Evolutionary conservation across 164 flowering plant genomes (phyloP), one percentile per base, ranked within the genome.

Genomic region (Warburgia ugandensis): DNA sequence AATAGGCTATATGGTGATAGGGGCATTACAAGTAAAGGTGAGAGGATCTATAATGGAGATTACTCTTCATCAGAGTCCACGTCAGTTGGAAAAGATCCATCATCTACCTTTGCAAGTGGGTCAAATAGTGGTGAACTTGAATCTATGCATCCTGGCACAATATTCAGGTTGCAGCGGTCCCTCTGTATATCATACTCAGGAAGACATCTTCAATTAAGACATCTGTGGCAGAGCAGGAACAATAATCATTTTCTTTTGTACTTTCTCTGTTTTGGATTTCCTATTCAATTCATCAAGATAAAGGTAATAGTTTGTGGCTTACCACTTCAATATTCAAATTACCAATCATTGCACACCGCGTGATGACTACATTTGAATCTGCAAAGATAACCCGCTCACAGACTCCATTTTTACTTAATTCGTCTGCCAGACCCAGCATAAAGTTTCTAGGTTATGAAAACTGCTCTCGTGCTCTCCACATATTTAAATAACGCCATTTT

Each of bases 361-460:
- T 58, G 33, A 60, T 51, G 3, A 83, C 73, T 33, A 72, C 63
- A 36, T 62, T 68, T 12, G 97, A 56, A 46, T 83, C 91, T 17
- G 94, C 95, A 64, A 80, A 86, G 46, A 90, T 90, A 14, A 94
- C 95, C 58, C 42, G 65, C 4, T 84, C 96, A 52, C 97, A 90
- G 12, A 94, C 94, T 50, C 96, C 96, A 4, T 90, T 96, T 68
- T 61, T 69, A 47, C 87, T 66, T 68, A 90, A 62, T 59, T 90
- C 96, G 26, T 75, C 73, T n/a, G 87, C 86, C 31, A 90, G 66
- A 31, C 97, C 97, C 95, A 83, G 76, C 59, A 58, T 40, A 25
- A 14, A 52, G 19, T n/a, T n/a, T 48, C 14, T 3, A 20, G 41
- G 14, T 3, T 37, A 14, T 37, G 17, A 37, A 37, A 16, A 7